Evolutionary conservation across 2,329 filamentous ascomycete genomes (phyloP).

Genomic region (Sclerotinia spermophila): DNA sequence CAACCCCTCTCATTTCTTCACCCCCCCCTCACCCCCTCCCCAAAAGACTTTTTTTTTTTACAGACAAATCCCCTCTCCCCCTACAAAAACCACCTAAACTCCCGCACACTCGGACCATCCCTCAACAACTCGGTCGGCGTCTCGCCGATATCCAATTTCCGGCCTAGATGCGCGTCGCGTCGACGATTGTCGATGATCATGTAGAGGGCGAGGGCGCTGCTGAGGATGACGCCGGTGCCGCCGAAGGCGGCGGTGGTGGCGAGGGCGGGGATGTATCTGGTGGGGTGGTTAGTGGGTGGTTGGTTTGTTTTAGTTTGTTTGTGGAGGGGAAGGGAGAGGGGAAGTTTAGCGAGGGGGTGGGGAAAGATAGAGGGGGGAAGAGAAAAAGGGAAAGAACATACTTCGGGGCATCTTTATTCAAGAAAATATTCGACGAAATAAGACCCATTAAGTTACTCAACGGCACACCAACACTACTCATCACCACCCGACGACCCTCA

Average conservation of each 20-base stretch:
- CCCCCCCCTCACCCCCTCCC: not conserved
- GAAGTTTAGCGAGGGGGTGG: conserved; percentile 60
- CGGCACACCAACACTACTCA: conserved; percentile 61
- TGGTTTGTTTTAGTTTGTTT: not conserved
- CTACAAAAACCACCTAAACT: conserved; percentile 57
- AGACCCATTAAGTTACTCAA: conserved; percentile 65
- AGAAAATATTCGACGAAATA: conserved; percentile 66
- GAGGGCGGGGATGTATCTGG: conserved; percentile 57
- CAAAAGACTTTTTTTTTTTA: too few species aligned
- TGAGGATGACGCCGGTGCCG: conserved; percentile 53
- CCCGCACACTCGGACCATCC: conserved; percentile 50
- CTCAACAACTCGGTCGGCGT: conserved; percentile 54
- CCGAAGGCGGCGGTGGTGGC: conserved; percentile 64
- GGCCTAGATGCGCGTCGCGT: conserved; percentile 30
- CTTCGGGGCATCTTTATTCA: conserved; percentile 58
- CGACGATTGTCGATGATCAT: conserved; percentile 54
- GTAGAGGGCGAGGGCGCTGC: conserved; percentile 52
- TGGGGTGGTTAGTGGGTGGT: not conserved
- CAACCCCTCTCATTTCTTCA: too few species aligned
- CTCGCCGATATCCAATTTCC: conserved; percentile 40
- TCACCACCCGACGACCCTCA: conserved; percentile 56
- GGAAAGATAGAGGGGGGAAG: conserved; percentile 59
- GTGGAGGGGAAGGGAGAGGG: conserved; percentile 46
- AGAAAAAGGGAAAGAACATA: conserved; percentile 46
- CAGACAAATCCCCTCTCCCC: too few species aligned